Percentiles rank a stretch among this genome's conserved stretches.
These are phyloP conservation scores for Trichoderma brevicompactum DNA, from an alignment of 2,329 filamentous ascomycete genomes.

Conservation along the genomic window DNA sequence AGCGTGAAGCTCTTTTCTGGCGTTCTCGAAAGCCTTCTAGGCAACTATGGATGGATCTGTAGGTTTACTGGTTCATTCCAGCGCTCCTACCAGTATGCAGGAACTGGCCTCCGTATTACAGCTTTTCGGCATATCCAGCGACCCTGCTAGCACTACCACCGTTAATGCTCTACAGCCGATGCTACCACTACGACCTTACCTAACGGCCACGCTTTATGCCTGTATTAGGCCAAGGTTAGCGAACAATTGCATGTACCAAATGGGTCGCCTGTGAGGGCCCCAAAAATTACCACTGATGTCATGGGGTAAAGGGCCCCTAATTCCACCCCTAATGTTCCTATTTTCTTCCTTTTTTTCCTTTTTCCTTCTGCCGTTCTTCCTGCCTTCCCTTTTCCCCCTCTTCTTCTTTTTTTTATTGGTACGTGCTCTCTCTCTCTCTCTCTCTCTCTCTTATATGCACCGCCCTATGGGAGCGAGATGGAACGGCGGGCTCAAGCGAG, in stretches of 20 bases:
- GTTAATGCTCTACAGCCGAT: neutral
- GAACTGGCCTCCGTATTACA: neutral
- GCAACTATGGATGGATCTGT: slow-evolving; percentile 2
- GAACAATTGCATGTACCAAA: neutral
- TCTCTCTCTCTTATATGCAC: too few relatives aligned
- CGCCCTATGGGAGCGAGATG: slow-evolving; percentile 22
- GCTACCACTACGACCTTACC: neutral
- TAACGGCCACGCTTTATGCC: neutral
- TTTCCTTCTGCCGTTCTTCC: neutral
- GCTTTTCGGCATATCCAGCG: too few relatives aligned
- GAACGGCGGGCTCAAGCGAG: slow-evolving; percentile 10
- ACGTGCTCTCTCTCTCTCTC: slow-evolving; percentile 18
- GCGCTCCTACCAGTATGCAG: neutral
- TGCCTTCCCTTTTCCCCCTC: neutral
- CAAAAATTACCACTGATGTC: slow-evolving; percentile 30
- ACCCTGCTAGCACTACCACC: neutral
- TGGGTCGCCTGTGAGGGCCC: slow-evolving; percentile 17
- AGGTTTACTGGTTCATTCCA: neutral
- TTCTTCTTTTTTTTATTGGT: neutral
- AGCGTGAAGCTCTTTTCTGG: slow-evolving; percentile 1
- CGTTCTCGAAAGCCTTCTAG: neutral
- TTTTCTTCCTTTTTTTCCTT: neutral
- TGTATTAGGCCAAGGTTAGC: neutral
- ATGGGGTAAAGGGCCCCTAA: slow-evolving; percentile 29
- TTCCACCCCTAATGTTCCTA: neutral